Evolutionary conservation across 2,329 filamentous ascomycete species (phyloP).

Genomic region (Colletotrichum simmondsii): DNA sequence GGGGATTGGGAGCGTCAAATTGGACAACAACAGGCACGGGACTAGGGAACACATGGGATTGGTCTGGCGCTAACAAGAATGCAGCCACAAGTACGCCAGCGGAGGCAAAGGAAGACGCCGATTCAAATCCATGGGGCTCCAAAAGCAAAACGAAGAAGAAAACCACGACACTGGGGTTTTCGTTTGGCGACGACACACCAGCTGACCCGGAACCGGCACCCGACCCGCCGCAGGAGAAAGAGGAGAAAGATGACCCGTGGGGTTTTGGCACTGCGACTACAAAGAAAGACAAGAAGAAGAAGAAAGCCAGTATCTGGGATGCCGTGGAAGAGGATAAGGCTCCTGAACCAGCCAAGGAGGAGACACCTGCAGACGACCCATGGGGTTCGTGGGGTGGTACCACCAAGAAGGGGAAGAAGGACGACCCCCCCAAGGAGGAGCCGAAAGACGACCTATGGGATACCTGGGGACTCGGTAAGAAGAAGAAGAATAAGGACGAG

Average conservation of each 20-base stretch:
- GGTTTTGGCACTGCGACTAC: conserved; percentile 40
- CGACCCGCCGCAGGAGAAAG: conserved; percentile 40
- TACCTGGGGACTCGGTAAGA: conserved; percentile 38
- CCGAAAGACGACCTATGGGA: conserved; percentile 39
- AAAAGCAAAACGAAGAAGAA: conserved; percentile 63
- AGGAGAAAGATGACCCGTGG: conserved; percentile 50
- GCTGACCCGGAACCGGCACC: conserved; percentile 21
- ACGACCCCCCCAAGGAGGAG: conserved; percentile 29
- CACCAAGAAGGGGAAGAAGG: conserved; percentile 53
- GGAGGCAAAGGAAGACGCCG: conserved; percentile 54
- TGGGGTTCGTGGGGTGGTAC: conserved; percentile 49
- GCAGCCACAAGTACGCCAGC: conserved; percentile 43
- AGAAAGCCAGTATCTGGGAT: conserved; percentile 51
- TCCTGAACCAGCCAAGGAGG: conserved; percentile 35
- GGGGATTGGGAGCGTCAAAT: conserved; percentile 64
- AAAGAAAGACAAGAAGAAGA: conserved; percentile 59
- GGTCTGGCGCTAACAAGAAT: conserved; percentile 49
- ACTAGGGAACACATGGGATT: conserved; percentile 51
- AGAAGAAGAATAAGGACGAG: conserved; percentile 44
- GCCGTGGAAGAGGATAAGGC: conserved; percentile 46
- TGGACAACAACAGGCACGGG: conserved; percentile 64
- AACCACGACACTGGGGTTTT: conserved; percentile 59
- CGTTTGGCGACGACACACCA: conserved; percentile 48
- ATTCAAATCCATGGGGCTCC: conserved; percentile 61
- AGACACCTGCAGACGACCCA: conserved; percentile 36